Evolutionary conservation across 768 basidiomycete species (phyloP).

Genomic region (Porphyrellus cyaneotinctus): DNA sequence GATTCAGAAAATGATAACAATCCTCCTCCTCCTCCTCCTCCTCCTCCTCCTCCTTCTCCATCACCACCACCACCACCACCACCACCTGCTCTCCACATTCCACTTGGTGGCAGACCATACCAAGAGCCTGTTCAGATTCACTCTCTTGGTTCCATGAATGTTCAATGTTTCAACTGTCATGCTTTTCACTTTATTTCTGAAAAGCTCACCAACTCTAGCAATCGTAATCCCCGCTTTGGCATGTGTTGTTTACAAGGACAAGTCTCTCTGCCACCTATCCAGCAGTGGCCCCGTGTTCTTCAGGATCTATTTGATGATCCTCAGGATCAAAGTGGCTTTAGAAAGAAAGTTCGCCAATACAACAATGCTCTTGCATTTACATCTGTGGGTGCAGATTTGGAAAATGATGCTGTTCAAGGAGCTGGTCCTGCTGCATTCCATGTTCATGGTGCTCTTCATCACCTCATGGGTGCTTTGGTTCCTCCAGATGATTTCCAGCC

Average conservation of each 20-base stretch:
- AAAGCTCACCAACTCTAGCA: background rate
- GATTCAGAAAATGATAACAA: too few relatives aligned
- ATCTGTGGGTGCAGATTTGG: background rate
- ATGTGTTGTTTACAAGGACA: conserved; percentile 29
- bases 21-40: background rate
- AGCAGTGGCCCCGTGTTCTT: background rate
- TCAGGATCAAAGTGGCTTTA: conserved; percentile 18
- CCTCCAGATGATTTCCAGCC: conserved; percentile 22
- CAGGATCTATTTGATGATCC: conserved; percentile 16
- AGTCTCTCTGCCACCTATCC: conserved; percentile 20
- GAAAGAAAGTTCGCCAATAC: conserved; percentile 36
- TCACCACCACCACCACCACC: background rate
- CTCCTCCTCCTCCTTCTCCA: background rate
- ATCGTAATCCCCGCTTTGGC: conserved; percentile 16
- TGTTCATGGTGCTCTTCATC: conserved; percentile 35
- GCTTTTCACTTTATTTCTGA: conserved; percentile 18
- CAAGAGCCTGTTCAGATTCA: conserved; percentile 7
- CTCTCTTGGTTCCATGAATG: too few relatives aligned
- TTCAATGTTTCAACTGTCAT: conserved; percentile 15
- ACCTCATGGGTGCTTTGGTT: conserved; percentile 32
- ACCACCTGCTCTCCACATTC: background rate
- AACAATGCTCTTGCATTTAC: conserved; percentile 33
- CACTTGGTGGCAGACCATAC: conserved; percentile 8
- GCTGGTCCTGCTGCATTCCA: conserved; percentile 17
- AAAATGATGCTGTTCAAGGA: background rate